phyloP scores from a whole-genome alignment of 139 green algal genomes.

The Chlorella sp. region DNA sequence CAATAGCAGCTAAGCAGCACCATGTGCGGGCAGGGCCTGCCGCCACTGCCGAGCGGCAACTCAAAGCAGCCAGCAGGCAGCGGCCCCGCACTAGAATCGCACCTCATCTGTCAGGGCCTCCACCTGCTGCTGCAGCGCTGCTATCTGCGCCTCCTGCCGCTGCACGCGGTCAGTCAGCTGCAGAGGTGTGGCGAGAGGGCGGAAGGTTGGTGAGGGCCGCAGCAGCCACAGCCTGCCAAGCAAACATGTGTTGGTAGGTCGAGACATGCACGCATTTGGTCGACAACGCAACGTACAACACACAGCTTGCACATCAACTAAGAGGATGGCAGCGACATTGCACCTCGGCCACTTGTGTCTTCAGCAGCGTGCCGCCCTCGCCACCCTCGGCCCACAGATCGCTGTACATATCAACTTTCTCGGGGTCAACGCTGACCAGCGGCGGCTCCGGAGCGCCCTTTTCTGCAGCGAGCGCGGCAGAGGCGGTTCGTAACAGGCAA shows the following conservation, averaged over 20 bases:
- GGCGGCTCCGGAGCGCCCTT: background rate
- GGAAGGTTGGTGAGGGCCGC: too few relatives aligned
- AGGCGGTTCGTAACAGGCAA: too few relatives aligned
- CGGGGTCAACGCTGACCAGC: background rate
- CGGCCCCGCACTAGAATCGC: too few relatives aligned
- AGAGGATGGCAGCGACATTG: background rate
- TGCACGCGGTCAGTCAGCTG: constrained; percentile 23
- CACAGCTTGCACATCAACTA: too few relatives aligned
- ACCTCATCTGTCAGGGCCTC: constrained; percentile 27
- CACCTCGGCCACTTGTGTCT: constrained; percentile 41
- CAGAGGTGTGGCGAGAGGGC: background rate
- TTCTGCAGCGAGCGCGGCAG: too few relatives aligned
- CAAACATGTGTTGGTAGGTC: background rate
- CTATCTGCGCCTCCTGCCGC: constrained; percentile 20
- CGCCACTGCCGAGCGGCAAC: too few relatives aligned
- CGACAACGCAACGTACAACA: too few relatives aligned
- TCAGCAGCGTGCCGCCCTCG: constrained; percentile 14
- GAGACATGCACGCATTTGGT: too few relatives aligned
- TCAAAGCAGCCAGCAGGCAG: too few relatives aligned
- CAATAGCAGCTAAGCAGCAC: too few relatives aligned
- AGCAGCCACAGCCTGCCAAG: too few relatives aligned
- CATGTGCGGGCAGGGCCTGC: too few relatives aligned
- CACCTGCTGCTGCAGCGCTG: constrained; percentile 12
- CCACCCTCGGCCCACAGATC: constrained; percentile 24
- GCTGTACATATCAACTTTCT: constrained; percentile 31